A percentile compares a stretch with the other conserved stretches of the same genome.
Conservation (phyloP, 2,329 filamentous ascomycete genomes). For the Aspergillus fijiensis region DNA sequence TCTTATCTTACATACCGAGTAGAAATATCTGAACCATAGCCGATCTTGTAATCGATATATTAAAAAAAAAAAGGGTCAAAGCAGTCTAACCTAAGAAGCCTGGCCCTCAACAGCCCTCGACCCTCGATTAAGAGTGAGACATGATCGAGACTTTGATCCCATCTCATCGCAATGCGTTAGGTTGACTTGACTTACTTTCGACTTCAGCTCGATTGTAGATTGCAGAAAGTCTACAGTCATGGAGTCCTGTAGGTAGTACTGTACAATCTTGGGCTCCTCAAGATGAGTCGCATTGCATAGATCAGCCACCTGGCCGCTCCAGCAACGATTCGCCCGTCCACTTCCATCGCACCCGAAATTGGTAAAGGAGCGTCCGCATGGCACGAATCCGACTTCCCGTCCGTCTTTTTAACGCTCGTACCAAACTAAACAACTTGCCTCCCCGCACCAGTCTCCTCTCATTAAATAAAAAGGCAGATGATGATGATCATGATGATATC, state of each 20-base stretch:
- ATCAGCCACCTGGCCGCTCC: background rate
- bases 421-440: background rate
- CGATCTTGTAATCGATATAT: background rate
- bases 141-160: background rate
- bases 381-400: no score
- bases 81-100: background rate
- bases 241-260: no score
- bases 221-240: no score
- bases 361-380: background rate
- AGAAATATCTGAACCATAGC: background rate
- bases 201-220: no score
- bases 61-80: background rate
- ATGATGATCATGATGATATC: no score
- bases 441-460: no score
- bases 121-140: background rate
- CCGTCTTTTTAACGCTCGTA: background rate
- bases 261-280: background rate
- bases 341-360: background rate
- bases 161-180: background rate
- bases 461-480: no score
- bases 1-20: background rate
- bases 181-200: no score
- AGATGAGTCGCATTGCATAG: background rate
- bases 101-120: background rate
- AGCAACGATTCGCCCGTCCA: no score